These are phyloP conservation scores for Panicum virgatum DNA, from an alignment of 202 grass and related monocot genomes.

Conservation along the genomic window DNA sequence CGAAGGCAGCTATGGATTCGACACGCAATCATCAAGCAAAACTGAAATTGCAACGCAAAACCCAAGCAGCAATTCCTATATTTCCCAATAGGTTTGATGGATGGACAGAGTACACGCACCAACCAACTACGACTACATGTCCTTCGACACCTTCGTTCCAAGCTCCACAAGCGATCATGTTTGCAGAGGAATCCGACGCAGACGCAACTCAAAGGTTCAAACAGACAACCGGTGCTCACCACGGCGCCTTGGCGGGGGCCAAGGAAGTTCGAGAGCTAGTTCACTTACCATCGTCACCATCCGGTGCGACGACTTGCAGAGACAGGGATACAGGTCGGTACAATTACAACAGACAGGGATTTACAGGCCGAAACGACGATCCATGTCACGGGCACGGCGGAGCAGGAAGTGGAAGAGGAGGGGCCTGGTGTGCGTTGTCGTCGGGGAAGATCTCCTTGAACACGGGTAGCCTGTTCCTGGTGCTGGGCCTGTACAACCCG, in stretches of 20 bases:
- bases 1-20: too few species aligned
- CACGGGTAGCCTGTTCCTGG: constrained; percentile 50
- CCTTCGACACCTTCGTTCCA: background rate
- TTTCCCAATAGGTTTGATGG: background rate
- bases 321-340: background rate
- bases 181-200: constrained; percentile 4
- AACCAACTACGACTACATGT: background rate
- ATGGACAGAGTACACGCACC: background rate
- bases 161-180: background rate
- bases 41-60: background rate
- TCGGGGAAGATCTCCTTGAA: constrained; percentile 55
- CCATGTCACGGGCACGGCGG: background rate
- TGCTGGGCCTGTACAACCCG: constrained; percentile 38
- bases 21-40: background rate
- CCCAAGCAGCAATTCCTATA: background rate
- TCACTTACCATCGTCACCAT: background rate
- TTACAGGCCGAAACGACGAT: background rate
- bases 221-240: too few species aligned
- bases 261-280: background rate
- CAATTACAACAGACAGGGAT: background rate
- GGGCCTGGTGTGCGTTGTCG: background rate
- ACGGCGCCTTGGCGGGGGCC: too few species aligned
- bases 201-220: background rate
- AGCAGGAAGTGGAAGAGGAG: background rate
- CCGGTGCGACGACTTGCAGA: background rate